Evolutionary conservation across 2,329 filamentous ascomycete species (phyloP).

Genomic region (Fusarium sterilihyphosum): DNA sequence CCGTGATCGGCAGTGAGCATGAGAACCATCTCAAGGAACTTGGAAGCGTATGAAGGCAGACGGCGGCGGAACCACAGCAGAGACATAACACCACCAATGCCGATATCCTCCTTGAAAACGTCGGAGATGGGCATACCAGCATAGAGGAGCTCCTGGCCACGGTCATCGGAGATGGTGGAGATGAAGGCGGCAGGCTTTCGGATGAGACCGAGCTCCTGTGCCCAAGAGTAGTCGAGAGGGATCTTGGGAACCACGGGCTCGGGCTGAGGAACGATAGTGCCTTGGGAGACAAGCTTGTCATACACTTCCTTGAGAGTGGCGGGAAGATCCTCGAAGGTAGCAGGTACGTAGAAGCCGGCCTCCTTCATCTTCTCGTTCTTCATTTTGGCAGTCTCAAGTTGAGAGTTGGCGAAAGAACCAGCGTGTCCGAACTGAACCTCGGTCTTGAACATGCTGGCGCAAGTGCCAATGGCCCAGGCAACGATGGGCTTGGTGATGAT

Average conservation of each 20-base stretch:
- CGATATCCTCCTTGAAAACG: constrained; percentile 98
- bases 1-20: constrained; percentile 99
- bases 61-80: constrained; percentile 99
- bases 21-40: constrained; percentile 99
- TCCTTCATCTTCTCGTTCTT: constrained; percentile 99
- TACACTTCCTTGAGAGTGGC: constrained; percentile 81
- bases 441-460: constrained; percentile 99
- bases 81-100: constrained; percentile 99
- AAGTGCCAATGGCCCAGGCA: constrained; percentile 99
- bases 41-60: constrained; percentile 94
- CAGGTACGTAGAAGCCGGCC: constrained; percentile 91
- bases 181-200: constrained; percentile 99
- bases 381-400: constrained; percentile 93
- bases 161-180: constrained; percentile 99
- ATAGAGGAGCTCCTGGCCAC: constrained; percentile 98
- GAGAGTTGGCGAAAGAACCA: constrained; percentile 98
- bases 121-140: constrained; percentile 99
- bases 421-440: constrained; percentile 99
- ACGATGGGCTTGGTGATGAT: constrained; percentile 98
- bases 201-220: constrained; percentile 98
- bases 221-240: constrained; percentile 99
- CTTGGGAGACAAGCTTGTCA: constrained; percentile 84
- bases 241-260: constrained; percentile 98
- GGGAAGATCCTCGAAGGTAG: constrained; percentile 97
- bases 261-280: constrained; percentile 83